Evolutionary conservation across 2,329 filamentous ascomycete genomes (phyloP), one percentile per base, ranked within the genome.

Genomic region (Epichloe sp.): DNA sequence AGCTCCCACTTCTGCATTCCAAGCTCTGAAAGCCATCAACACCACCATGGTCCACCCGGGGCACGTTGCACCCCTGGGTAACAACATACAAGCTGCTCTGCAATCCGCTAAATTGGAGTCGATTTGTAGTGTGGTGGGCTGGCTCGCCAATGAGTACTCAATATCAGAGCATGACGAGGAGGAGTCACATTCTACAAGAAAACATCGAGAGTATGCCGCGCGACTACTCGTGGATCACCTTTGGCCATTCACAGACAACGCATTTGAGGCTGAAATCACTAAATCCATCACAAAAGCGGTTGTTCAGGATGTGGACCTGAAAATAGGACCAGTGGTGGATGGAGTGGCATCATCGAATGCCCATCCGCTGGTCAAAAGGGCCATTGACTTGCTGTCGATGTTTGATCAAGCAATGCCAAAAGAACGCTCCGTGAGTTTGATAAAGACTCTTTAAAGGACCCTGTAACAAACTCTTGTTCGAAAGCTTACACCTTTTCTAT

Each of bases 391-490:
- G 19, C 64, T 84, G 8, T 68, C 73, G 52, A 73, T 80, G 74
- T 83, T 83, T 58, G 80, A 83, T 56, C 76, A 78, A 55, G 75
- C 76, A 40, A 81, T 82, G 77, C 78, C 78, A 1, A 82, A 81
- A 49, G 78, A 82, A 59, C 70, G 78, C 65, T 78, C 77, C 56
- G 78, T 81, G 68, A 68, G 77, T 71, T 3, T 21, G 4, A n/a
- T 15, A 26, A 31, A 31, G 8, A 31, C 26, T 4, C 26, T 11
- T 31, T 4, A 11, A 31, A 31, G 26, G 8, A 31, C 10, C 26
- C 26, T 10, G 8, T 31, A 2, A 31, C 26, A 31, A 31, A 31
- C 26, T 31, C 3, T 31, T 31, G 26, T 31, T 11, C 26, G 1
- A 47, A 47, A 11, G 11, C 45, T 44, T 15, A 43, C 31, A 42